Percentiles rank a stretch among this genome's conserved stretches.
Evolutionary conservation across 257 asterid species (phyloP).

Genomic region (Nyctanthes arbortristis): DNA sequence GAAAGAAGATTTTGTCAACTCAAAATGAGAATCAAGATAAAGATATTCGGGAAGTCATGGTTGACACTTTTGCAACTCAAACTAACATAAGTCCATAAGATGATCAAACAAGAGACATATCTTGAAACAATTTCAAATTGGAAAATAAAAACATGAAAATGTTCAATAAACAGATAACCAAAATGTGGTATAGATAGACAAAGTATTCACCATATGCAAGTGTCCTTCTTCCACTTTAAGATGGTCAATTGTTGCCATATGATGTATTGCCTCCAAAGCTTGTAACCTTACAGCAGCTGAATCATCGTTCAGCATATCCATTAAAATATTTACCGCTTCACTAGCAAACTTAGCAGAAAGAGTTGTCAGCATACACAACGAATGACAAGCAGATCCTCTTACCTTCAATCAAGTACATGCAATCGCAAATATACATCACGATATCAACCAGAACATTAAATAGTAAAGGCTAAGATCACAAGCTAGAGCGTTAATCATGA

Average conservation of each 20-base stretch:
- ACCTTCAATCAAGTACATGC: conserved; percentile 57
- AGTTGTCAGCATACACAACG: conserved; percentile 58
- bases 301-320: conserved; percentile 80
- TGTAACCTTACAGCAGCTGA: conserved; percentile 65
- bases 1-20: neutral
- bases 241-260: conserved; percentile 44
- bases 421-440: conserved; percentile 28
- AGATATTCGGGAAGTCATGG: neutral
- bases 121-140: conserved; percentile 2
- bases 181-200: conserved; percentile 18
- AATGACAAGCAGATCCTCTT: conserved; percentile 83
- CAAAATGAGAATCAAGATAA: neutral
- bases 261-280: conserved; percentile 74
- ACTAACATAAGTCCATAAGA: neutral
- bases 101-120: neutral
- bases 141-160: neutral
- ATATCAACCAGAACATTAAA: conserved; percentile 21
- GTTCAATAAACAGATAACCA: conserved; percentile 4
- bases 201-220: conserved; percentile 63
- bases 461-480: neutral
- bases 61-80: neutral
- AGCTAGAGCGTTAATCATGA: neutral
- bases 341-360: conserved; percentile 64
- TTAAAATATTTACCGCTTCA: conserved; percentile 54
- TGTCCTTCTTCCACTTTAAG: conserved; percentile 65